phyloP scores from a whole-genome alignment of 148 eudicot species.

The Rhododendron kiyosumense region DNA sequence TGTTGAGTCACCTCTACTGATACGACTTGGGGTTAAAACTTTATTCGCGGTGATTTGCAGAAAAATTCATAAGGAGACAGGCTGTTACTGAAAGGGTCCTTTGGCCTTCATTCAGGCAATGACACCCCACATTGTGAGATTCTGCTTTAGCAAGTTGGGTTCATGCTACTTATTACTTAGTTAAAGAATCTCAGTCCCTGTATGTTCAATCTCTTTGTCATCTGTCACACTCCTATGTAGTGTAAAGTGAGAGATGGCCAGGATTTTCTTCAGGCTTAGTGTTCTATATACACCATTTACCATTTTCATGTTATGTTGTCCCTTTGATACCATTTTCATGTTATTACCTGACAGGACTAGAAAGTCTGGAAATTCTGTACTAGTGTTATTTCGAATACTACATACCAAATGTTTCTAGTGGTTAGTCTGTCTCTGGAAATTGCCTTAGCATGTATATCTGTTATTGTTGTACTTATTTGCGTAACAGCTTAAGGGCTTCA shows the following conservation, averaged over 20 bases:
- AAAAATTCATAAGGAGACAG: neutral
- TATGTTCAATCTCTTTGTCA: neutral
- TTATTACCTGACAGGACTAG: neutral
- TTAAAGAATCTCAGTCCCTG: neutral
- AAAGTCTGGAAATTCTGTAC: neutral
- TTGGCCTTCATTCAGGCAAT: neutral
- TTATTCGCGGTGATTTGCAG: neutral
- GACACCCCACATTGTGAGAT: neutral
- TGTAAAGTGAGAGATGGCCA: neutral
- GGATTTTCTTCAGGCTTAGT: neutral
- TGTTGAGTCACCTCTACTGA: neutral
- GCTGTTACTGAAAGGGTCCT: neutral
- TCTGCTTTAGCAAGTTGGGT: neutral
- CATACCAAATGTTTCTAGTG: neutral
- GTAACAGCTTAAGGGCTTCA: neutral
- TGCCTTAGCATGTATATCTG: neutral
- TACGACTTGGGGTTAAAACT: too few relatives aligned
- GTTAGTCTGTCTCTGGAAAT: neutral
- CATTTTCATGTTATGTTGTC: neutral
- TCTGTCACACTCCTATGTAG: neutral
- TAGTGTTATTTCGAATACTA: neutral
- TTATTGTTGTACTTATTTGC: neutral
- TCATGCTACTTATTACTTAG: neutral
- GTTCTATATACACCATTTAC: neutral
- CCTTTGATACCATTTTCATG: neutral